Percentiles rank a stretch among this genome's conserved stretches.
Evolutionary conservation across 2,329 filamentous ascomycete species (phyloP).

Genomic region (Exophiala xenobiotica): DNA sequence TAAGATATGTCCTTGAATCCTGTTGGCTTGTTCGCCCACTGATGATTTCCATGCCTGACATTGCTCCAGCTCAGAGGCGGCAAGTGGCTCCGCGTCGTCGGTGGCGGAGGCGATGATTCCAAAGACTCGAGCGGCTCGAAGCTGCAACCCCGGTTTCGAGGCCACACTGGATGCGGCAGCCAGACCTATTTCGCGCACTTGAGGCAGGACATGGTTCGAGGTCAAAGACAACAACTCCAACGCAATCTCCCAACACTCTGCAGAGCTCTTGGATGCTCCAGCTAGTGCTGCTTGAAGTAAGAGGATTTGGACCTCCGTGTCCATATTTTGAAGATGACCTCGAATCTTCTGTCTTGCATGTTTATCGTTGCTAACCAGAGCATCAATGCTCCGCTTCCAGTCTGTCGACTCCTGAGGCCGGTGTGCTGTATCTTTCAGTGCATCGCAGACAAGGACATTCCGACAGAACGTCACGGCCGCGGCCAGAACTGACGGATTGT

Average conservation of each 20-base stretch:
- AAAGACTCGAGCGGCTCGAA: slow-evolving; percentile 66
- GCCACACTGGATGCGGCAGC: slow-evolving; percentile 35
- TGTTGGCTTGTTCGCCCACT: slow-evolving; percentile 59
- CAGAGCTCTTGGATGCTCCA: slow-evolving; percentile 41
- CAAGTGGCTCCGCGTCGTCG: slow-evolving; percentile 21
- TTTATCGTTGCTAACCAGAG: slow-evolving; percentile 25
- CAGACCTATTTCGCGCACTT: slow-evolving; percentile 4
- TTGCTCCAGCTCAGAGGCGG: slow-evolving; percentile 11
- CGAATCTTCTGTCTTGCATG: slow-evolving; percentile 21
- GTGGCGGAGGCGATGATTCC: slow-evolving; percentile 73
- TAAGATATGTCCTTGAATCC: slow-evolving; percentile 61
- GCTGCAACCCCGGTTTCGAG: slow-evolving; percentile 68
- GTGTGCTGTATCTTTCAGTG: slow-evolving; percentile 48
- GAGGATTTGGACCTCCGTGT: slow-evolving; percentile 33
- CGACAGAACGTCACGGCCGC: slow-evolving; percentile 69
- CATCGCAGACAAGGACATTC: slow-evolving; percentile 59
- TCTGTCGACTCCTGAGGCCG: slow-evolving; percentile 66
- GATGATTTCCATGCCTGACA: slow-evolving; percentile 54
- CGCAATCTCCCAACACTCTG: slow-evolving; percentile 50
- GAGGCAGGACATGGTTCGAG: slow-evolving; percentile 44
- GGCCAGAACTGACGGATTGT: slow-evolving; percentile 57
- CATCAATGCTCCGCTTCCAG: slow-evolving; percentile 78
- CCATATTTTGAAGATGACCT: slow-evolving; percentile 24
- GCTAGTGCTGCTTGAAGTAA: slow-evolving; percentile 47
- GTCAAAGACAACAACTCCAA: slow-evolving; percentile 57